phyloP scores from a whole-genome alignment of 2,329 filamentous ascomycete genomes.

The Beauveria pseudobassiana region DNA sequence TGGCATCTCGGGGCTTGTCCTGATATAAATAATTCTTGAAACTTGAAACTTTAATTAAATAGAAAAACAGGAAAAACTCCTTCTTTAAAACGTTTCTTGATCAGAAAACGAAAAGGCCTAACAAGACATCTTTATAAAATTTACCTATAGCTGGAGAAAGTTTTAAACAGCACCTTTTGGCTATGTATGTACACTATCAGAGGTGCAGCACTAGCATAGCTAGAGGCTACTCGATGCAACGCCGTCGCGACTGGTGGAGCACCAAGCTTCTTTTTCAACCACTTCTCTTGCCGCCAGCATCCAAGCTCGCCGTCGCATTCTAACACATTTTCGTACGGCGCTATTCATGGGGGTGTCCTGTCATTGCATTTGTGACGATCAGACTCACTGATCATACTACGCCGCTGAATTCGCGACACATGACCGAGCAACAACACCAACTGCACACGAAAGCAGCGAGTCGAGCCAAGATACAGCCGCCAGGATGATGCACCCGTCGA shows the following conservation, averaged over 20 bases:
- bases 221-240: no score
- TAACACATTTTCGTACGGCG: background rate
- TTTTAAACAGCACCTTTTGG: background rate
- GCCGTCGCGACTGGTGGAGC: conserved; percentile 8
- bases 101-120: no score
- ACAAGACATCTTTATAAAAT: no score
- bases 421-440: background rate
- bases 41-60: no score
- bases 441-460: background rate
- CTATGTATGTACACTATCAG: background rate
- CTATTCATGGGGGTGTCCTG: background rate
- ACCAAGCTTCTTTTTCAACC: conserved; percentile 7
- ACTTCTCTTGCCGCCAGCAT: background rate
- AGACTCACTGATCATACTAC: background rate
- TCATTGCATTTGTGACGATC: background rate
- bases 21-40: no score
- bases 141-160: no score
- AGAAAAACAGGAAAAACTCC: no score
- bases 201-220: background rate
- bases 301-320: background rate
- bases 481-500: conserved; percentile 73
- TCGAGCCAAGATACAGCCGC: background rate
- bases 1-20: no score
- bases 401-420: background rate
- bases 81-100: no score